Evolutionary conservation across 257 asterid genomes (phyloP), one percentile per base, ranked within the genome.

Genomic region (Solanum pinnatisectum): DNA sequence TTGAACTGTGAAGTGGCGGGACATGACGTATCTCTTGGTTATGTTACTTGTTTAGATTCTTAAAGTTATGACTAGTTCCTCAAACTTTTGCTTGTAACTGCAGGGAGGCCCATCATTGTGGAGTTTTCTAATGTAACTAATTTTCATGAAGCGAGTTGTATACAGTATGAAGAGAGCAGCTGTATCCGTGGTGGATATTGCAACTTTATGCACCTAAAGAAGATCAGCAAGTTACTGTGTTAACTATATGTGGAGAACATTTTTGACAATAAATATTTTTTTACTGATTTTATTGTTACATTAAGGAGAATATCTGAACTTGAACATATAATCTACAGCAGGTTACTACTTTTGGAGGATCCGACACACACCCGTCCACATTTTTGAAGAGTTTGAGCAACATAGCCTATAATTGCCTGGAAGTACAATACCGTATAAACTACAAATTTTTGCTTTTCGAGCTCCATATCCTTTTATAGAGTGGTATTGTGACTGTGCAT

Each of bases 151-250:
- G 99, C 98, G 65, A 96, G 98, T 33, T 97, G 99, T 88, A 90
- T 98, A 93, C 99, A 97, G 92, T 97, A 97, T 44, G 98, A 97
- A 91, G 99, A 97, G 91, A 94, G 94, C 59, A 91, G 95, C 86
- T 97, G 99, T 91, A 95, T 93, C 88, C 99, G 99, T 85, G 98
- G 98, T 87, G 98, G 99, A 22, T 96, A 97, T 92, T 96, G 99
- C 91, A 97, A 97, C 90, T 97, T 97, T 90, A 97, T 97, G 99
- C 99, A 96, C 91, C 96, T 95, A 91, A 96, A 94, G 91, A 96
- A 94, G 91, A 96, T 97, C 86, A 87, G 98, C 95, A 94, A 98
- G 99, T 96, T 74, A 74, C 8, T 33, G 44, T 5, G 4, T 74
- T 74, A 49, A 36, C 18, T 74, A 20, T 74, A 20, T 74, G n/a